phyloP scores from a whole-genome alignment of 495 filamentous ascomycete genomes.

The Penicillium canescens region DNA sequence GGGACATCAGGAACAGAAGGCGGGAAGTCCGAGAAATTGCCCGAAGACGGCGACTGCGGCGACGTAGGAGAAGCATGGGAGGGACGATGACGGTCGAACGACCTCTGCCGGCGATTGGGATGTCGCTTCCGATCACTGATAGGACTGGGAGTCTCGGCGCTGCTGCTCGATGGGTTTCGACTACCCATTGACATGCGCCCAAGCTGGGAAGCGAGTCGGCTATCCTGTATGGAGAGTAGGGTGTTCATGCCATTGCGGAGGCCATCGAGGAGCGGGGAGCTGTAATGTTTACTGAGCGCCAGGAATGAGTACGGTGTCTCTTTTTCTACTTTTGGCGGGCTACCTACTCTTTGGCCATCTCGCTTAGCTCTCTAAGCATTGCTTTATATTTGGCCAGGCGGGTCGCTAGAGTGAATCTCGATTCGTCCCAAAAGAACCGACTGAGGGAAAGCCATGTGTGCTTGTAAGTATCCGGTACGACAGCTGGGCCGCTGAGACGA shows the following conservation, averaged over 20 bases:
- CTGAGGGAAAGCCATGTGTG: conserved; percentile 55
- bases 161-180: conserved; percentile 29
- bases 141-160: conserved; percentile 30
- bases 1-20: conserved; percentile 44
- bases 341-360: conserved; percentile 48
- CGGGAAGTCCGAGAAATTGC: conserved; percentile 34
- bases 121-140: conserved; percentile 28
- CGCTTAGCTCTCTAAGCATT: conserved; percentile 50
- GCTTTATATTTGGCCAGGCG: conserved; percentile 56
- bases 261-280: conserved; percentile 29
- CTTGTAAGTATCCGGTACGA: conserved; percentile 37
- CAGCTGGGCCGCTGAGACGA: conserved; percentile 36
- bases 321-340: background rate
- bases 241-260: conserved; percentile 36
- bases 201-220: conserved; percentile 34
- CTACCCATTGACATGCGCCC: conserved; percentile 37
- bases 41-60: conserved; percentile 35
- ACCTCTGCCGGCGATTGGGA: conserved; percentile 26
- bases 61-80: conserved; percentile 28
- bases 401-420: conserved; percentile 45
- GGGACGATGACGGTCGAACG: conserved; percentile 42
- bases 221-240: conserved; percentile 40
- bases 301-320: conserved; percentile 4
- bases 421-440: conserved; percentile 50
- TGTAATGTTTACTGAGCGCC: conserved; percentile 26